Evolutionary conservation across 2,329 filamentous ascomycete genomes (phyloP), one percentile per base, ranked within the genome.

Genomic region (Nigrospora osmanthi): DNA sequence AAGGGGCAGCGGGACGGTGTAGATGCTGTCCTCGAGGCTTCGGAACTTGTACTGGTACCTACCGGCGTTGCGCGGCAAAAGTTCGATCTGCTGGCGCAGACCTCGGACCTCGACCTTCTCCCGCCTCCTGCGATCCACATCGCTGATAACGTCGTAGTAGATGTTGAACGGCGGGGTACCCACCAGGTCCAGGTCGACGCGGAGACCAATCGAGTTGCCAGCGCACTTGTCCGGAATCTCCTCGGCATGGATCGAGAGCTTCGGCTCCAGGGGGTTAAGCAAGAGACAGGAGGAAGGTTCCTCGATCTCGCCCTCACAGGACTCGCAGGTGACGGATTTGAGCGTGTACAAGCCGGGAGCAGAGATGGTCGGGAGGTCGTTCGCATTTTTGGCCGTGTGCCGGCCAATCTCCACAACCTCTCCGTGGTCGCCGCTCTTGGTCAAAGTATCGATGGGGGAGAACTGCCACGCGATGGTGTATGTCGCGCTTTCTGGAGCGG

Each of bases 201-300:
- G 80, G 44, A 98, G 76, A 35, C 93, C 93, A 49, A 98, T 87
- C 0, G 93, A 89, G 58, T 89, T 95, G 40, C 90, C 89, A 33
- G 90, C 91, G 62, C 93, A 98, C 61, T 94, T 95, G 64, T 98
- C 93, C 43, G 88, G 86, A 37, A 98, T 89, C 50, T 89, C 84
- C 54, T 95, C 86, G 7, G 81, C 75, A 31, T 76, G 77, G 41
- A 98, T 71, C 5, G 79, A 73, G 47, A 98, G 64, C 45, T 84
- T 80, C 11, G 93, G 93, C 65, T 95, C 84, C 0, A 93, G 83
- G 6, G 93, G 93, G 53, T 97, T 98, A 52, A 94, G 75, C 44
- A 98, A 71, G 47, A 95, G 73, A 62, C 91, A 97, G n/a, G 90
- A 93, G 3, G 91, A 87, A 28, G 93, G 93, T 62, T 98, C 93